Evolutionary conservation across 208 protist species (phyloP).

Genomic region (Trichomonas tenax): DNA sequence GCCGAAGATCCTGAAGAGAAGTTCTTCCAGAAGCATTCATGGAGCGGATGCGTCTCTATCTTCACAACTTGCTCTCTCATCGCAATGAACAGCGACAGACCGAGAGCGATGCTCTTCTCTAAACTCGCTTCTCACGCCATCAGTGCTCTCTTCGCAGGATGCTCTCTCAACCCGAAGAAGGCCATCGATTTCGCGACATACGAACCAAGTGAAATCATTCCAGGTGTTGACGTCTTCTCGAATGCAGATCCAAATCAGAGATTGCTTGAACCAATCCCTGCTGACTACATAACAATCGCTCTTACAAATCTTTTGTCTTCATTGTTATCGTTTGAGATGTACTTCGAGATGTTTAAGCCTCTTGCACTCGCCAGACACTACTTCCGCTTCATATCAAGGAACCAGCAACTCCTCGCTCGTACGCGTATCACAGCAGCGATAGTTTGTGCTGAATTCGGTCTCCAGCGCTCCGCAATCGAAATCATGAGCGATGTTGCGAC

Average conservation of each 20-base stretch:
- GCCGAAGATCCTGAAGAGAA: neutral
- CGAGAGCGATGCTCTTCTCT: neutral
- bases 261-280: neutral
- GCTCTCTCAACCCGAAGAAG: neutral
- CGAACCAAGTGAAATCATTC: neutral
- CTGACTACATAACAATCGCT: neutral
- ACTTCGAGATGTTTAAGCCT: conserved; percentile 16
- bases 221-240: neutral
- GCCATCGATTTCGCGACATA: neutral
- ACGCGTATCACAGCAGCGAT: neutral
- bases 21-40: conserved; percentile 3
- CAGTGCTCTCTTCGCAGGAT: neutral
- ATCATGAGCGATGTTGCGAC: neutral
- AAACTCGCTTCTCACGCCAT: neutral
- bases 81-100: neutral
- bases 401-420: neutral
- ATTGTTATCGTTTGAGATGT: neutral
- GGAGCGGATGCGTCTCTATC: neutral
- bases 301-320: neutral
- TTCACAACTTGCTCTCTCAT: neutral
- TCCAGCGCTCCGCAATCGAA: neutral
- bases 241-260: neutral
- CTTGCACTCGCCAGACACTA: neutral
- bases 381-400: neutral
- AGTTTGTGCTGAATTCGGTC: neutral